A percentile compares a stretch with the other conserved stretches of the same genome.
Evolutionary conservation across 305 asterid species (phyloP).

Genomic region (Fraxinus nigra): DNA sequence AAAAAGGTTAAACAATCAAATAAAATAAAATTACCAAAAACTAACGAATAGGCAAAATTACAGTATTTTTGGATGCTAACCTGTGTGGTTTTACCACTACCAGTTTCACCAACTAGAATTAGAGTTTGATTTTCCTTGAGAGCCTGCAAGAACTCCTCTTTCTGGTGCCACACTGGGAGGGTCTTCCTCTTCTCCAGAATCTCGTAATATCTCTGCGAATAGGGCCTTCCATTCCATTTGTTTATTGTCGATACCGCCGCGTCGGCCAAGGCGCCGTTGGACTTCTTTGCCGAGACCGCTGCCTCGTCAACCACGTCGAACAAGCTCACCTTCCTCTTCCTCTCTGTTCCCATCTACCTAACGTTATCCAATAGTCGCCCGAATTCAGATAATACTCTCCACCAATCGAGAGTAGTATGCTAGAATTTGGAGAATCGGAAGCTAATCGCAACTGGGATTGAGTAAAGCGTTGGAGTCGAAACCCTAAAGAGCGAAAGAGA

Average conservation of each 20-base stretch:
- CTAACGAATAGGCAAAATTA: background rate
- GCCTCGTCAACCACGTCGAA: slow-evolving; percentile 92
- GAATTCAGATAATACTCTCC: background rate
- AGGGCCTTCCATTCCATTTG: slow-evolving; percentile 70
- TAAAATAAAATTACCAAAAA: background rate
- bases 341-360: slow-evolving; percentile 81
- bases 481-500: background rate
- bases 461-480: background rate
- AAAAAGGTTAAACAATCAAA: background rate
- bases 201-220: slow-evolving; percentile 71
- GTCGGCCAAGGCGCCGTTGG: slow-evolving; percentile 29
- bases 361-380: background rate
- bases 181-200: slow-evolving; percentile 85
- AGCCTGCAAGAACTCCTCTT: slow-evolving; percentile 74
- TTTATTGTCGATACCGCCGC: slow-evolving; percentile 43
- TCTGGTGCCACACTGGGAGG: slow-evolving; percentile 98
- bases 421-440: background rate
- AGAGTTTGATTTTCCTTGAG: slow-evolving; percentile 66
- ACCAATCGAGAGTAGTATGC: background rate
- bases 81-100: slow-evolving; percentile 99
- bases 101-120: slow-evolving; percentile 95
- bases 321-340: slow-evolving; percentile 93
- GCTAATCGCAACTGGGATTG: background rate
- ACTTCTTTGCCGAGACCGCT: slow-evolving; percentile 45
- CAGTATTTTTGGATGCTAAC: slow-evolving; percentile 34